Evolutionary conservation across 2,329 filamentous ascomycete genomes (phyloP).

Genomic region (Cryphonectria parasitica): DNA sequence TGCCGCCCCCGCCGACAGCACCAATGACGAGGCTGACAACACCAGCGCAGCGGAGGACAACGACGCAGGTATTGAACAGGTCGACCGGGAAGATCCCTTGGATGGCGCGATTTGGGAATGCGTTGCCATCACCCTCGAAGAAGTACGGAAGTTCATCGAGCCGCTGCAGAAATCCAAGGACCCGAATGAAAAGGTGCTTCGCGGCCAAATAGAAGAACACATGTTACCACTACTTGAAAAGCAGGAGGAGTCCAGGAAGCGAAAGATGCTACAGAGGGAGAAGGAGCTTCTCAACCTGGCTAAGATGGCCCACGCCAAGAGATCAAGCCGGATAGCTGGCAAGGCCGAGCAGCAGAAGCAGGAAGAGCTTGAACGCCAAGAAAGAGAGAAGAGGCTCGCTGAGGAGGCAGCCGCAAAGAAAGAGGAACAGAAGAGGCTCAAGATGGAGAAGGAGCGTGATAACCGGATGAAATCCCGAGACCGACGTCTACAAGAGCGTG

Average conservation of each 20-base stretch:
- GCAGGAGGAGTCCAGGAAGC: conserved; percentile 73
- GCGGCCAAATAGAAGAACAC: conserved; percentile 72
- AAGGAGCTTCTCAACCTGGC: conserved; percentile 81
- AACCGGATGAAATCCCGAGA: conserved; percentile 82
- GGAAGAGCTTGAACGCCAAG: conserved; percentile 72
- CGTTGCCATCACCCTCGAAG: conserved; percentile 77
- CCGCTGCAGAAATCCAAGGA: conserved; percentile 77
- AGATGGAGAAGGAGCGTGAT: conserved; percentile 74
- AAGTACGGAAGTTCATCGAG: conserved; percentile 74
- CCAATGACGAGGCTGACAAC: conserved; percentile 43
- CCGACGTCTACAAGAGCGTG: conserved; percentile 82
- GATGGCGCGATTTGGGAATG: conserved; percentile 89
- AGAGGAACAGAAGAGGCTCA: conserved; percentile 63
- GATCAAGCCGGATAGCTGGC: conserved; percentile 85
- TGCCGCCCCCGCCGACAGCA: conserved; percentile 43
- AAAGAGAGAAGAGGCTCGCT: conserved; percentile 65
- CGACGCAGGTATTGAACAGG: conserved; percentile 14
- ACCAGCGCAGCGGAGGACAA: conserved; percentile 40
- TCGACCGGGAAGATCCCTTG: conserved; percentile 57
- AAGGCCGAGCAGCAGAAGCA: conserved; percentile 79
- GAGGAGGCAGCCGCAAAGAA: conserved; percentile 71
- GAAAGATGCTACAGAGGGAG: conserved; percentile 69
- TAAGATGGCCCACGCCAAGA: conserved; percentile 90
- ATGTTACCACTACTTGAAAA: conserved; percentile 85
- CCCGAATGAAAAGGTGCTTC: conserved; percentile 80